These are phyloP conservation scores for Thielaviopsis ethacetica DNA, from an alignment of 2,329 filamentous ascomycete genomes.

Conservation along the genomic window DNA sequence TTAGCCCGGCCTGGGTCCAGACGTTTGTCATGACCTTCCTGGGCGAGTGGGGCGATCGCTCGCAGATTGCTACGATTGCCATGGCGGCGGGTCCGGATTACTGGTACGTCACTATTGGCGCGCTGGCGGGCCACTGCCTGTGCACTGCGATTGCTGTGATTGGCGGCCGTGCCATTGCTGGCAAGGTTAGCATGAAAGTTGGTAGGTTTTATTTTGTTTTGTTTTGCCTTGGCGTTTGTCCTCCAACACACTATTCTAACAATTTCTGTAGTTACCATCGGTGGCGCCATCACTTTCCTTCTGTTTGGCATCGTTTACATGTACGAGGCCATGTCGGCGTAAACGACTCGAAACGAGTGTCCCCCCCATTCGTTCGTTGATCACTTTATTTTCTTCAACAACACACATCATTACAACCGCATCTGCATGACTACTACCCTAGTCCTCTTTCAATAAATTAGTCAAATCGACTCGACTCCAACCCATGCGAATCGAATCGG, in stretches of 20 bases:
- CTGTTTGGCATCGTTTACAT: slow-evolving; percentile 86
- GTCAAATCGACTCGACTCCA: not conserved
- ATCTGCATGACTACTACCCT: not conserved
- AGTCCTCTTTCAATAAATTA: not conserved
- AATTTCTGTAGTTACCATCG: slow-evolving; percentile 59
- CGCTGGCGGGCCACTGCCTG: slow-evolving; percentile 68
- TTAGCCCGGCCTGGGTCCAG: slow-evolving; percentile 95
- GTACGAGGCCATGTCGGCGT: slow-evolving; percentile 55
- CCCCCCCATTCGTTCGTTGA: not conserved
- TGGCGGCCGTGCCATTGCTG: slow-evolving; percentile 81
- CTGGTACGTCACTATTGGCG: slow-evolving; percentile 93
- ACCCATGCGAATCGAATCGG: not conserved
- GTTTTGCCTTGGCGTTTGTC: too few relatives aligned
- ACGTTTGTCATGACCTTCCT: slow-evolving; percentile 99
- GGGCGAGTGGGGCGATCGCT: slow-evolving; percentile 94
- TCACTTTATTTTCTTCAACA: not conserved
- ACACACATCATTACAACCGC: not conserved
- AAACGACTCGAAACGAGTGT: slow-evolving; percentile 9
- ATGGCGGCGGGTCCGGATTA: slow-evolving; percentile 98
- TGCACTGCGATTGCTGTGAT: slow-evolving; percentile 88
- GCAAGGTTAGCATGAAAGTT: slow-evolving; percentile 84
- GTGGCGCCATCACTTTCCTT: slow-evolving; percentile 79
- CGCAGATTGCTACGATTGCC: slow-evolving; percentile 94
- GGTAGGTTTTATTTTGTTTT: slow-evolving; percentile 44
- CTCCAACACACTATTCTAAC: slow-evolving; percentile 2